These are phyloP conservation scores for Pyropia haitanensis DNA, from an alignment of 23 red algal species.

Conservation along the genomic window DNA sequence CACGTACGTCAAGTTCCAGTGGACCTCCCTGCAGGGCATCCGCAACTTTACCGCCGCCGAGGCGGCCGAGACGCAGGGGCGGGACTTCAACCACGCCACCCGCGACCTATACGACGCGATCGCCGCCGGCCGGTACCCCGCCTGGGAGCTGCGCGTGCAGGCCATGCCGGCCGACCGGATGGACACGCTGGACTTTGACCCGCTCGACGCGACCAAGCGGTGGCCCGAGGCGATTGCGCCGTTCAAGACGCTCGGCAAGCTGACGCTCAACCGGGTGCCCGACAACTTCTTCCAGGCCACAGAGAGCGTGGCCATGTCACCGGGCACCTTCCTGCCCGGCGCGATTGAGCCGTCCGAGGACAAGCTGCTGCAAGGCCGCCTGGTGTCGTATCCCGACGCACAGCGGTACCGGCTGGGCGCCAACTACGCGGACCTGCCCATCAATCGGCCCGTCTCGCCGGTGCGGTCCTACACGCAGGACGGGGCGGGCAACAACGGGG, in stretches of 20 bases:
- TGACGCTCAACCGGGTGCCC: constrained; percentile 48
- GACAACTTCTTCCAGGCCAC: constrained; percentile 60
- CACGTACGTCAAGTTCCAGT: constrained; percentile 79
- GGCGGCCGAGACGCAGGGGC: constrained; percentile 30
- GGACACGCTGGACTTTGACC: constrained; percentile 58
- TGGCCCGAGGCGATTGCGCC: constrained; percentile 37
- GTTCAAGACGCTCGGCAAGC: constrained; percentile 29
- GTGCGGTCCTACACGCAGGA: no score
- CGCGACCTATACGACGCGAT: constrained; percentile 72
- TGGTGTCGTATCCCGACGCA: constrained; percentile 68
- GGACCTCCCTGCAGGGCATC: constrained; percentile 27
- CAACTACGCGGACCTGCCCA: constrained; percentile 68
- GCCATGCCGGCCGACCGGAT: constrained; percentile 2
- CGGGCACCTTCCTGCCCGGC: constrained; percentile 35
- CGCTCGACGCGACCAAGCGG: no score
- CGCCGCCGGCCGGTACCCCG: constrained; percentile 38
- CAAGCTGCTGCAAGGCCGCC: no score
- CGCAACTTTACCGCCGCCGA: constrained; percentile 20
- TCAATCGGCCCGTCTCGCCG: constrained; percentile 50
- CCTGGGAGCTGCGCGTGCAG: constrained; percentile 62
- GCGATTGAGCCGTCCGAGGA: no score
- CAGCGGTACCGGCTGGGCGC: constrained; percentile 69
- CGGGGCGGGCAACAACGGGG: constrained; percentile 4
- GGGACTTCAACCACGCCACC: no score
- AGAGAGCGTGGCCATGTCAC: constrained; percentile 75